Evolutionary conservation across 1,284 basidiomycete species (phyloP).

Genomic region (Exobasidium cylindrosporum): DNA sequence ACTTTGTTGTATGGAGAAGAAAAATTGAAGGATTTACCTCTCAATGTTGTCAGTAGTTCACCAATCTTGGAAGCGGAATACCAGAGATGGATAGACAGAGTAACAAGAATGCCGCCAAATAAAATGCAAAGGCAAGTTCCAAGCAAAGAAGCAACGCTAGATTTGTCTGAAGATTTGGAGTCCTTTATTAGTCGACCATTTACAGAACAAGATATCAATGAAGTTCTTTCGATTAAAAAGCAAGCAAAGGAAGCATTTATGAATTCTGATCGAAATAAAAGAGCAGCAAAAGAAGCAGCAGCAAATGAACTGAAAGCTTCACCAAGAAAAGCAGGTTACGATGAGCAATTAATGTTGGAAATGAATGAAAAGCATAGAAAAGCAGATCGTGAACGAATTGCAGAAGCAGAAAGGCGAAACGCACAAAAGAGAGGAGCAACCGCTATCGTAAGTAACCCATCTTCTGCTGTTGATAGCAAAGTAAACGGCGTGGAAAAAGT

Average conservation of each 20-base stretch:
- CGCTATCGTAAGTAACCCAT: background rate
- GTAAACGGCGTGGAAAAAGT: background rate
- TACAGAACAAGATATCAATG: conserved; percentile 39
- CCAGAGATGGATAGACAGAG: conserved; percentile 24
- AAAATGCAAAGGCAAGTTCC: conserved; percentile 22
- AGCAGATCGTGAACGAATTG: conserved; percentile 73
- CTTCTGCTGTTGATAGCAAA: conserved; percentile 4
- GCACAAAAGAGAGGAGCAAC: conserved; percentile 66
- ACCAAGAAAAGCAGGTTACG: conserved; percentile 33
- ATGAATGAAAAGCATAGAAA: conserved; percentile 85
- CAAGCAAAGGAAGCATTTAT: conserved; percentile 7
- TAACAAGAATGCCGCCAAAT: conserved; percentile 7
- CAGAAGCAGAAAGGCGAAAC: conserved; percentile 68
- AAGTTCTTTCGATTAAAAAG: conserved; percentile 35
- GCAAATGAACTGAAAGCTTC: background rate
- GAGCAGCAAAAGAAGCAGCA: background rate
- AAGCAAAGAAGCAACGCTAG: conserved; percentile 16
- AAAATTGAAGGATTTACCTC: conserved; percentile 26
- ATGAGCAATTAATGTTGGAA: conserved; percentile 66
- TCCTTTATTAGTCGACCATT: conserved; percentile 30
- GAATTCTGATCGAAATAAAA: conserved; percentile 5
- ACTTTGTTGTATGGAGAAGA: conserved; percentile 28
- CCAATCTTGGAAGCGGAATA: conserved; percentile 36
- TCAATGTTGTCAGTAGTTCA: conserved; percentile 27
- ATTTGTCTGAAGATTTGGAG: conserved; percentile 37